Percentiles rank a stretch among this genome's conserved stretches.
Conservation (phyloP, 371 early-diverging fungal genomes). For the Mortierella sp. region DNA sequence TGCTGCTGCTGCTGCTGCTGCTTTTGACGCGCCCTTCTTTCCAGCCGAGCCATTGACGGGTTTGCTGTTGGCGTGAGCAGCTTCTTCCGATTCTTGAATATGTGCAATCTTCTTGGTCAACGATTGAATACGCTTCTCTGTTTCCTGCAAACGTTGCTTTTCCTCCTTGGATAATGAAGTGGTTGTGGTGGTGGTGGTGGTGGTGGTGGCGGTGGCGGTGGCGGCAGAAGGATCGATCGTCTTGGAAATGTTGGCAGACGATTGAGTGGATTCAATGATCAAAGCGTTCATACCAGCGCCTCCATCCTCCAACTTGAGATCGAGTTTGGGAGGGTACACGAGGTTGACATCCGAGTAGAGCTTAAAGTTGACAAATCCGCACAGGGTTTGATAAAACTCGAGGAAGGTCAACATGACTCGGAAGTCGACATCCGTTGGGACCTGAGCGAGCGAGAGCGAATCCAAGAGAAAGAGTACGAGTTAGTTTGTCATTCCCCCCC, state of each 20-base stretch:
- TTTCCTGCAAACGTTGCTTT: slow-evolving; percentile 58
- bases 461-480: slow-evolving; percentile 1
- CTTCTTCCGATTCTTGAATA: slow-evolving; percentile 40
- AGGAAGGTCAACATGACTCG: slow-evolving; percentile 96
- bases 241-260: slow-evolving; percentile 46
- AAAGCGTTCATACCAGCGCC: slow-evolving; percentile 80
- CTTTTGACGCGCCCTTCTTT: no score
- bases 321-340: slow-evolving; percentile 89
- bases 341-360: slow-evolving; percentile 88
- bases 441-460: slow-evolving; percentile 45
- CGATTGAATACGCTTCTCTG: slow-evolving; percentile 59
- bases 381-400: slow-evolving; percentile 91
- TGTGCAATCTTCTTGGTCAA: slow-evolving; percentile 58
- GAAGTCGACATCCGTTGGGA: slow-evolving; percentile 96
- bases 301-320: slow-evolving; percentile 67
- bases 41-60: no score
- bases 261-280: slow-evolving; percentile 70
- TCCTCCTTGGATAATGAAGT: slow-evolving; percentile 47
- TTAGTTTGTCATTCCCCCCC: no score
- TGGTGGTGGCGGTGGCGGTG: slow-evolving; percentile 20
- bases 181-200: no score
- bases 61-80: slow-evolving; percentile 9
- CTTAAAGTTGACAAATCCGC: slow-evolving; percentile 96
- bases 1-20: no score
- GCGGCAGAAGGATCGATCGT: slow-evolving; percentile 8